A percentile compares a stretch with the other conserved stretches of the same genome.
Conservation (phyloP, 192 early-diverging fungal genomes). For the Backusella psychrophila region DNA sequence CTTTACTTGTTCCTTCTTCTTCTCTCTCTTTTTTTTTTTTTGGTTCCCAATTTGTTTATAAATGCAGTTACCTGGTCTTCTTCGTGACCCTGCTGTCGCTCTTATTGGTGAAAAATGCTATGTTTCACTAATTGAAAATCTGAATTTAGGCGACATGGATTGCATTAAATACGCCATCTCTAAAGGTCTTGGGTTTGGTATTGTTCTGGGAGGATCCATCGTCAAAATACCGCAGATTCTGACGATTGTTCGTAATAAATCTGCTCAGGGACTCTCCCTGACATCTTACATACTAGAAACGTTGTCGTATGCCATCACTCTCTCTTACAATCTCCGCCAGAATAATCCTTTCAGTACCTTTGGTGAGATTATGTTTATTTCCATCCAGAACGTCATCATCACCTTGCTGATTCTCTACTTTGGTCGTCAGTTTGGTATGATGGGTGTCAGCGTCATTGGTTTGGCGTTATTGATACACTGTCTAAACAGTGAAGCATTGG, state of each 20-base stretch:
- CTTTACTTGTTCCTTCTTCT: too few species aligned
- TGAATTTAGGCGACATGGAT: conserved; percentile 61
- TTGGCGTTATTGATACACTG: conserved; percentile 46
- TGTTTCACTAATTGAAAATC: conserved; percentile 63
- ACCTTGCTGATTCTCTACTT: conserved; percentile 64
- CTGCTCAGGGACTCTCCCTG: conserved; percentile 81
- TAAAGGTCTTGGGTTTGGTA: conserved; percentile 92
- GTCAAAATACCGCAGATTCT: conserved; percentile 96
- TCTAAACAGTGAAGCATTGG: conserved; percentile 48
- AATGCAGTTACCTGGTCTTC: conserved; percentile 57
- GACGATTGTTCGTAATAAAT: conserved; percentile 74
- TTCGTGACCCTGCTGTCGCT: conserved; percentile 61
- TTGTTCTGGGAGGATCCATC: conserved; percentile 89
- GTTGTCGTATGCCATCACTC: conserved; percentile 66
- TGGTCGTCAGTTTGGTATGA: conserved; percentile 42
- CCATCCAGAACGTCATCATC: conserved; percentile 81
- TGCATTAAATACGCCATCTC: conserved; percentile 85
- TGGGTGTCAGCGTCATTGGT: conserved; percentile 38
- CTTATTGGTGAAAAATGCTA: conserved; percentile 86
- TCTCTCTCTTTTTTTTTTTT: neutral
- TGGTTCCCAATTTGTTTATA: neutral
- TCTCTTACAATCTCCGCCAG: conserved; percentile 86
- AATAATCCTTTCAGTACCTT: conserved; percentile 88
- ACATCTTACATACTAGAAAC: conserved; percentile 82
- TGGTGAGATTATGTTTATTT: conserved; percentile 84